Base-by-base conservation (phyloP, 495 filamentous ascomycete species). In the Penicillium ucsense region DNA sequence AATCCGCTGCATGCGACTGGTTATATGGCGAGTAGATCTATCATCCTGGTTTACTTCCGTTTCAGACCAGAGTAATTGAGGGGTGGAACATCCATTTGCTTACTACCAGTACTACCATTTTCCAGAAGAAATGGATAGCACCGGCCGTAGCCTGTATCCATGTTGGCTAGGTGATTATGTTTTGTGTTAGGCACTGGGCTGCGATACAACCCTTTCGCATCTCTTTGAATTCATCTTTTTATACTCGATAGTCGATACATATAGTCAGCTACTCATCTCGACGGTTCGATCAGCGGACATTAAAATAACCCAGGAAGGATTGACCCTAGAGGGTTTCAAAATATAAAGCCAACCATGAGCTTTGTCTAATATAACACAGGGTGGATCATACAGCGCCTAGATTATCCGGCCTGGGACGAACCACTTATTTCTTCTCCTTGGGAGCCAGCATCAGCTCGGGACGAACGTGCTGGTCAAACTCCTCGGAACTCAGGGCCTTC, bases 361-460 rank as follows among this genome's bases (percentile, higher is more conserved):
- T 35, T 52, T 42, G 39, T 60, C 49, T 57, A 59, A 58, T 48
- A 43, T 53, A 43, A 43, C 49, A 56, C 46, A 54, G 38, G 33
- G 36, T 38, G 29, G 5, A 43, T 52, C 31, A 28, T 11, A 34
- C 45, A 55, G 38, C 38, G 47, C 11, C 32, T 28, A 20, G 20
- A 20, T 20, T 20, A 20, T 20, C 20, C 20, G 20, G 2, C 1
- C 2, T 31, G n/a, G 20, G 12, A 46, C 47, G 38, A 45, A 52
- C 33, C 42, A 45, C 60, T 51, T 67, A 72, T 63, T 77, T 75
- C 54, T 64, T 60, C 66, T 75, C 73, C 73, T 80, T 85, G 31
- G 92, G 92, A 49, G 83, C 81, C 56, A 98, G 73, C 92, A 98
- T 98, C 66, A 97, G 78, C 75, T 97, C 94, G n/a, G 92, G 92